These are phyloP conservation scores for Didymella segeticola DNA, from an alignment of 2,329 filamentous ascomycete genomes.

Conservation along the genomic window DNA sequence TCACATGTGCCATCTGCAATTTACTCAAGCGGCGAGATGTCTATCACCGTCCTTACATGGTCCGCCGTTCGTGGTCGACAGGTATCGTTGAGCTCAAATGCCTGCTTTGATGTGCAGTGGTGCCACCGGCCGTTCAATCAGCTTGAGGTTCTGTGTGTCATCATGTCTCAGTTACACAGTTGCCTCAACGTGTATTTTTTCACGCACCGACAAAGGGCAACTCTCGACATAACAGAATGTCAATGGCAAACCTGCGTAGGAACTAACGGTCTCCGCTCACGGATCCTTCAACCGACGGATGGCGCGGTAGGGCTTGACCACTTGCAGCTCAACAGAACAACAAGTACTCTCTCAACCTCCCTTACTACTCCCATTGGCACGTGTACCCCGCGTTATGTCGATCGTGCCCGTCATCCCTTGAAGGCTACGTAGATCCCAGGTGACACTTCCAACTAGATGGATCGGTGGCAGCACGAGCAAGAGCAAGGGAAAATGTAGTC, in stretches of 20 bases:
- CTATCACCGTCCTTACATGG: neutral
- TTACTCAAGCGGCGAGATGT: neutral
- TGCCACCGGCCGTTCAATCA: neutral
- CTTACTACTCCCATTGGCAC: neutral
- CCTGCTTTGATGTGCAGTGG: neutral
- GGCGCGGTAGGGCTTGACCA: neutral
- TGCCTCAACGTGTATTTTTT: neutral
- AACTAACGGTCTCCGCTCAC: neutral
- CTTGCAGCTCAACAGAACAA: neutral
- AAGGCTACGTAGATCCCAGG: neutral
- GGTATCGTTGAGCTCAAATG: neutral
- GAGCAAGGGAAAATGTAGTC: neutral
- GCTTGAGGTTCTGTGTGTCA: constrained; percentile 1
- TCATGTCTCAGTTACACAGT: neutral
- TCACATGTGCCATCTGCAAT: neutral
- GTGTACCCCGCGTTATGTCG: neutral
- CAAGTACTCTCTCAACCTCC: neutral
- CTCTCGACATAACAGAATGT: neutral
- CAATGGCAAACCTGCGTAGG: neutral
- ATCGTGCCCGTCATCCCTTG: neutral
- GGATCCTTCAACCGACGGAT: neutral
- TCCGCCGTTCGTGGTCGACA: neutral
- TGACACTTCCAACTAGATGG: neutral
- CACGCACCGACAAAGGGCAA: neutral
- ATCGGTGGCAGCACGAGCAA: neutral